Conservation (phyloP, 176 grass and related monocot species). For the Aegilops longissima region DNA sequence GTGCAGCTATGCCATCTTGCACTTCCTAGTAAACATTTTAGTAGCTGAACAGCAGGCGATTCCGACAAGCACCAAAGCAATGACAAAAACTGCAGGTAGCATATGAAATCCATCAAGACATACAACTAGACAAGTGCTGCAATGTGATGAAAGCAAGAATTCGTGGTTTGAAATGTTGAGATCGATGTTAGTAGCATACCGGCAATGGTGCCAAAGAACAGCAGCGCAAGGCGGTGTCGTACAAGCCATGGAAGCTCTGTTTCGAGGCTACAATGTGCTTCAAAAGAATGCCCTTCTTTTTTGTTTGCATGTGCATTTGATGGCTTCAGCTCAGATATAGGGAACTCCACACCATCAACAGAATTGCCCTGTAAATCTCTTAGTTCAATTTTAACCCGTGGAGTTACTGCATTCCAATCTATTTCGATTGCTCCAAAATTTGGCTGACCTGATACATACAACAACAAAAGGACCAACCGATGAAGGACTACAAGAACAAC, state of each 20-base stretch:
- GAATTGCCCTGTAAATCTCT: constrained; percentile 55
- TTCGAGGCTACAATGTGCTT: constrained; percentile 62
- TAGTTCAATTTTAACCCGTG: constrained; percentile 65
- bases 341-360: constrained; percentile 61
- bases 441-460: constrained; percentile 56
- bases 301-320: neutral
- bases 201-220: constrained; percentile 43
- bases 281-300: constrained; percentile 20
- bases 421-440: constrained; percentile 94
- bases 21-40: constrained; percentile 14
- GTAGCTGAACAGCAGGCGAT: constrained; percentile 23
- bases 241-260: constrained; percentile 59
- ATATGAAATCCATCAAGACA: neutral
- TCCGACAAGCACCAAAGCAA: constrained; percentile 25
- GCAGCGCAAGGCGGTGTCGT: constrained; percentile 53
- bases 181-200: constrained; percentile 46
- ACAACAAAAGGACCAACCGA: constrained; percentile 20
- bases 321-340: constrained; percentile 57
- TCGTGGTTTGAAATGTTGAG: neutral
- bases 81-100: constrained; percentile 20
- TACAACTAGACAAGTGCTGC: neutral
- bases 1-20: constrained; percentile 36
- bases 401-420: constrained; percentile 61
- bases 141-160: neutral
- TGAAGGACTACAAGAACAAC: neutral